phyloP scores from a whole-genome alignment of 2,329 filamentous ascomycete genomes.

The Aureobasidium namibiae region DNA sequence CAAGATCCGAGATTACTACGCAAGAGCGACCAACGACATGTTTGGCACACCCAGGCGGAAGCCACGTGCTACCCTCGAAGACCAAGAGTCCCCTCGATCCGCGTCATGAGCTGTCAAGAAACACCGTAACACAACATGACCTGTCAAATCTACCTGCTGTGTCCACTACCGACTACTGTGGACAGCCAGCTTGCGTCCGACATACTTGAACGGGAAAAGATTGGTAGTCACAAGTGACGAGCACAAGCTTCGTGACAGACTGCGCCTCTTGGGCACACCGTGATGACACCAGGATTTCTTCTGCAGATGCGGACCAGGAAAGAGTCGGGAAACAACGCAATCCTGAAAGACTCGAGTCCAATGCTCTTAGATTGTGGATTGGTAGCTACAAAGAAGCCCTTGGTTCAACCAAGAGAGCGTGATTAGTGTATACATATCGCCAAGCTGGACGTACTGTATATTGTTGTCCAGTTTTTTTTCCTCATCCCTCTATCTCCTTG shows the following conservation, averaged over 20 bases:
- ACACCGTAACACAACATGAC: not conserved
- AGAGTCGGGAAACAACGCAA: no score
- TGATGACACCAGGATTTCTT: not conserved
- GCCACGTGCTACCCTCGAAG: not conserved
- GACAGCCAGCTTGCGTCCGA: not conserved
- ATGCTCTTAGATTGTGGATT: not conserved
- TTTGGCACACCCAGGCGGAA: not conserved
- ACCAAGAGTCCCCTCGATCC: not conserved
- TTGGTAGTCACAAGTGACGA: not conserved
- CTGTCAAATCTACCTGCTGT: not conserved
- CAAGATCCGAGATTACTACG: conserved; percentile 4
- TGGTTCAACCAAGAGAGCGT: not conserved
- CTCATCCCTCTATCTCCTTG: not conserved
- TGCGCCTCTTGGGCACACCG: not conserved
- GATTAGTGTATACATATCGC: not conserved
- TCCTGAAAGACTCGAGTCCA: no score
- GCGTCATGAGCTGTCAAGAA: not conserved
- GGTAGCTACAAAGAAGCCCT: not conserved
- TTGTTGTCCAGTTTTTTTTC: not conserved
- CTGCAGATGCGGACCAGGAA: not conserved
- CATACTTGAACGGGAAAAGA: not conserved
- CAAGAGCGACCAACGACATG: conserved; percentile 6
- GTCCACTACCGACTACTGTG: not conserved
- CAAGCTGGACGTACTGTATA: not conserved
- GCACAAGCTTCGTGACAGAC: not conserved